These are phyloP conservation scores for Beauveria sp. DNA, from an alignment of 2,329 filamentous ascomycete species.

Conservation along the genomic window DNA sequence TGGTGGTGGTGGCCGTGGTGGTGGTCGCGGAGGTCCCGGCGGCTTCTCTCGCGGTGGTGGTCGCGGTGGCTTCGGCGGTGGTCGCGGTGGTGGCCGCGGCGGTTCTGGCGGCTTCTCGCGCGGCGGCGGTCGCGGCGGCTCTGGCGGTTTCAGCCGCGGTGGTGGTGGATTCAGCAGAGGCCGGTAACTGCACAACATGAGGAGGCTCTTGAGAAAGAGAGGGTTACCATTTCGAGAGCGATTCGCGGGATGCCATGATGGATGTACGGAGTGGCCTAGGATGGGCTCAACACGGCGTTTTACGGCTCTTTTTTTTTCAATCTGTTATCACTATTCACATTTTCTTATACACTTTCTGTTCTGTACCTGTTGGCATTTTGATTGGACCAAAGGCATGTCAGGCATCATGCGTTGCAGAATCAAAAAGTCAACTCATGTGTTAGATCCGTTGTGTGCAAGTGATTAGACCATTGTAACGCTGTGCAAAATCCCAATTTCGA, in stretches of 20 bases:
- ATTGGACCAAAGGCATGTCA: background rate
- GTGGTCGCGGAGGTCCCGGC: slow-evolving; percentile 16
- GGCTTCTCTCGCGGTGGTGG: slow-evolving; percentile 14
- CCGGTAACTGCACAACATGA: slow-evolving; percentile 15
- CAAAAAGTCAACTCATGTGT: background rate
- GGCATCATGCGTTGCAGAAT: background rate
- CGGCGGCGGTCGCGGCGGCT: slow-evolving; percentile 4
- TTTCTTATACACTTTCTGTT: background rate
- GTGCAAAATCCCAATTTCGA: slow-evolving; percentile 3
- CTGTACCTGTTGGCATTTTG: background rate
- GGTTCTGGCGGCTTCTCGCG: slow-evolving; percentile 12
- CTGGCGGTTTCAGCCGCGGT: slow-evolving; percentile 19
- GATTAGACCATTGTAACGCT: background rate
- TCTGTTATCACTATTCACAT: slow-evolving; percentile 11
- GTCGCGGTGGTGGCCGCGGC: slow-evolving; percentile 14
- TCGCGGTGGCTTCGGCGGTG: slow-evolving; percentile 12
- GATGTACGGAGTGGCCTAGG: slow-evolving; percentile 1
- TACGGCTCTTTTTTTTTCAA: slow-evolving; percentile 12
- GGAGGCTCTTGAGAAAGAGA: background rate
- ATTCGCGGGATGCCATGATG: slow-evolving; percentile 3
- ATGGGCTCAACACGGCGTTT: slow-evolving; percentile 14
- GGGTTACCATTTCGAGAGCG: background rate
- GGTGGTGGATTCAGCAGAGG: slow-evolving; percentile 24
- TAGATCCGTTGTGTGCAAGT: background rate
- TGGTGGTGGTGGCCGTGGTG: slow-evolving; percentile 19